These are phyloP conservation scores for Echites panduratus DNA, from an alignment of 257 asterid species.

Conservation along the genomic window DNA sequence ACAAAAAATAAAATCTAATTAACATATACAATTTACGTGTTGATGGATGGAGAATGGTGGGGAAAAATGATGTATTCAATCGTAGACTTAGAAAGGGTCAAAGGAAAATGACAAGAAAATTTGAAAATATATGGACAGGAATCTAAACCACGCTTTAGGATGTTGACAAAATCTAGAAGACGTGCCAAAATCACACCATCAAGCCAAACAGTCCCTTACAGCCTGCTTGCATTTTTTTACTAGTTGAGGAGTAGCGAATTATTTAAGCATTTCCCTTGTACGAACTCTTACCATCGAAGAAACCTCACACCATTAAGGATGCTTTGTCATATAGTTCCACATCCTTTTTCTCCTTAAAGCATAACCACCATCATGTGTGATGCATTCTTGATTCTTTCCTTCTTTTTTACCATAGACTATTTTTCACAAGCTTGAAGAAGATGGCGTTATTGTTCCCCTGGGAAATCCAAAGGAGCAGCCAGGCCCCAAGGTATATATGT, in stretches of 20 bases:
- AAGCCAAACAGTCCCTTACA: neutral
- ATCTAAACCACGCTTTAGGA: neutral
- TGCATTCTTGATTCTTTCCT: neutral
- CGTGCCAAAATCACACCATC: conserved; percentile 23
- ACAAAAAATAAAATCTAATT: no score
- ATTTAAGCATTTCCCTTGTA: neutral
- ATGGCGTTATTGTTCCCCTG: conserved; percentile 68
- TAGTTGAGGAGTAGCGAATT: neutral
- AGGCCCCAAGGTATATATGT: conserved; percentile 39
- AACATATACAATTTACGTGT: no score
- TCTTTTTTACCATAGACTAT: conserved; percentile 31
- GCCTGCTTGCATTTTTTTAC: conserved; percentile 19
- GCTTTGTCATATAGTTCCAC: neutral
- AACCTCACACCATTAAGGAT: neutral
- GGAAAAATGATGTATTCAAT: no score
- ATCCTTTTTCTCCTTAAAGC: neutral
- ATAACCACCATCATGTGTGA: neutral
- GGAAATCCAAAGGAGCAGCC: conserved; percentile 64
- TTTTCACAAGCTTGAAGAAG: conserved; percentile 50
- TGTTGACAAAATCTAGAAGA: neutral
- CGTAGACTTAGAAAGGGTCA: neutral
- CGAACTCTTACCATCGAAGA: neutral
- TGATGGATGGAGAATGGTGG: no score
- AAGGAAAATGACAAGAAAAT: neutral
- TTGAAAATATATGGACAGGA: neutral